Evolutionary conservation across 2,329 filamentous ascomycete species (phyloP).

Genomic region (Colletotrichum lentis): DNA sequence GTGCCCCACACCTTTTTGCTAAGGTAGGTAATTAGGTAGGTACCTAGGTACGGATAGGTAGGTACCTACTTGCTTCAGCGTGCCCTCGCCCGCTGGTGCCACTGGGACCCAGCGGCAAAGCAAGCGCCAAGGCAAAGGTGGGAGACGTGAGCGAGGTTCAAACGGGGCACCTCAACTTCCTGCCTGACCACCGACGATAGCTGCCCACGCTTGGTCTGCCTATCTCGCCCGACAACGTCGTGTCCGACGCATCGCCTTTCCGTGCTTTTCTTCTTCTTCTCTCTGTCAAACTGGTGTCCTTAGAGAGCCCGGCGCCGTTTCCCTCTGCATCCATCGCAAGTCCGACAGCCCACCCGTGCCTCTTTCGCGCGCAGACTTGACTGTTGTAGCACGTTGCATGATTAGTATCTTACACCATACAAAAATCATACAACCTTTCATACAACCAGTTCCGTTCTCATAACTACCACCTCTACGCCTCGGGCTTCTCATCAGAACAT

Average conservation of each 20-base stretch:
- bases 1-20: not conserved
- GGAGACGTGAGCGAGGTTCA: constrained; percentile 3
- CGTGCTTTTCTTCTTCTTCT: not conserved
- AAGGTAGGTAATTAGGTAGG: too few species aligned
- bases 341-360: not conserved
- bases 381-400: constrained; percentile 12
- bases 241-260: constrained; percentile 8
- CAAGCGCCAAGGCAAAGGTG: not conserved
- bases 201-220: constrained; percentile 23
- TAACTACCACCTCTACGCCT: constrained; percentile 1
- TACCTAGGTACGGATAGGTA: not conserved
- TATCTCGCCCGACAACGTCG: constrained; percentile 16
- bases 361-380: constrained; percentile 6
- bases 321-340: not conserved
- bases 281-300: not conserved
- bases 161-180: constrained; percentile 3
- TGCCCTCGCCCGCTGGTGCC: constrained; percentile 2
- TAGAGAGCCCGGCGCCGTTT: not conserved
- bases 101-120: not conserved
- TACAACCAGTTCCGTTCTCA: not conserved
- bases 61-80: constrained; percentile 6
- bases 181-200: constrained; percentile 14
- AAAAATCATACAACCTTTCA: not conserved
- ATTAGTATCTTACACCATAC: constrained; percentile 1
- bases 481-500: constrained; percentile 12